These are phyloP conservation scores for Ramularia endophylla DNA, from an alignment of 2,329 filamentous ascomycete species.

Conservation along the genomic window DNA sequence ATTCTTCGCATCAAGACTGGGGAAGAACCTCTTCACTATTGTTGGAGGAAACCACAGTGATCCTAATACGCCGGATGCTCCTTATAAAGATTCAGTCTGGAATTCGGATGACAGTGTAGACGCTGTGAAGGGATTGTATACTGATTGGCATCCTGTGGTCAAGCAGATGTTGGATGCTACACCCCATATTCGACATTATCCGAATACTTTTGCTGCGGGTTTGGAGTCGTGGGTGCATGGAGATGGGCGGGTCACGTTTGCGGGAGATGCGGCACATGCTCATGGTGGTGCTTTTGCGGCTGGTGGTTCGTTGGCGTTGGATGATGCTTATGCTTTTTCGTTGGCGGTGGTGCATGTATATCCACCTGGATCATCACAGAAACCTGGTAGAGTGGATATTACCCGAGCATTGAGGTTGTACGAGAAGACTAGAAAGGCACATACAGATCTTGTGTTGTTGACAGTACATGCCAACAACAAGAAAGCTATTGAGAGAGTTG, in stretches of 20 bases:
- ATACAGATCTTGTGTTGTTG: conserved; percentile 29
- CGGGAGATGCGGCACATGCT: conserved; percentile 36
- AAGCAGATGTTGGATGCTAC: conserved; percentile 29
- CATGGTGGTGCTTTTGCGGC: conserved; percentile 36
- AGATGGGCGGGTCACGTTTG: conserved; percentile 26
- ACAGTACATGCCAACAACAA: conserved; percentile 22
- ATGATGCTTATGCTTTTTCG: conserved; percentile 32
- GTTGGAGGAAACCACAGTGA: conserved; percentile 25
- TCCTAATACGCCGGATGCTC: conserved; percentile 9
- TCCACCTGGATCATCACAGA: neutral
- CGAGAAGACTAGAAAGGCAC: conserved; percentile 31
- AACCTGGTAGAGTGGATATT: conserved; percentile 4
- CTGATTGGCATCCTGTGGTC: conserved; percentile 30
- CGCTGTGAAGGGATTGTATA: conserved; percentile 10
- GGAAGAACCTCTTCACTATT: conserved; percentile 27
- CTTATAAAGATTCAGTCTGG: conserved; percentile 9
- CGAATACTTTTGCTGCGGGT: conserved; percentile 30
- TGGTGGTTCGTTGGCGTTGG: conserved; percentile 35
- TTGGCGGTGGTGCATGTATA: conserved; percentile 7
- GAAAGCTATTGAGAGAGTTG: conserved; percentile 16
- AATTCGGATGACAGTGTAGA: conserved; percentile 11
- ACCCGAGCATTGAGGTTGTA: conserved; percentile 29
- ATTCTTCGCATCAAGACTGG: conserved; percentile 30
- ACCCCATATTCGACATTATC: conserved; percentile 31
- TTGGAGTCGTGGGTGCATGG: conserved; percentile 30